Evolutionary conservation across 108 stramenopile genomes (phyloP).

Genomic region (Skeletonema costatum): DNA sequence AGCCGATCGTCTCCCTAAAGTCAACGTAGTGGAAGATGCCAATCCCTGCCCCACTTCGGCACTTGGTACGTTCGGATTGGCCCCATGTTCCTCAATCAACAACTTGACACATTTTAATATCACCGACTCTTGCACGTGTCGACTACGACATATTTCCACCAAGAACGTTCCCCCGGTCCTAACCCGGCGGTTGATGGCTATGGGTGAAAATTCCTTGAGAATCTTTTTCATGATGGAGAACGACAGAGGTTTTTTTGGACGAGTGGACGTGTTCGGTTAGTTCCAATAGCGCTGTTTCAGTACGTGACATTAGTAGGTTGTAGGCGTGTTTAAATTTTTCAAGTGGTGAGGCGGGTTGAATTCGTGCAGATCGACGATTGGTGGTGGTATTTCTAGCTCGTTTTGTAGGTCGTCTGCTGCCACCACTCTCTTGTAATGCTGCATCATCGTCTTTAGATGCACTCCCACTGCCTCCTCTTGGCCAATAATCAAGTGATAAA

Average conservation of each 20-base stretch:
- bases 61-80: slow-evolving; percentile 63
- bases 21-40: slow-evolving; percentile 1
- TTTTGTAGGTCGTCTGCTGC: slow-evolving; percentile 1
- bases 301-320: slow-evolving; percentile 39
- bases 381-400: slow-evolving; percentile 10
- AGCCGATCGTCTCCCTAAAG: slow-evolving; percentile 10
- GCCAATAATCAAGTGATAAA: slow-evolving; percentile 27
- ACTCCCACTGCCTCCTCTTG: background rate
- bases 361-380: slow-evolving; percentile 30
- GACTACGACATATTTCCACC: slow-evolving; percentile 77
- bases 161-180: slow-evolving; percentile 80
- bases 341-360: slow-evolving; percentile 39
- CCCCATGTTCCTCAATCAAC: slow-evolving; percentile 67
- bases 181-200: slow-evolving; percentile 67
- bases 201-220: slow-evolving; percentile 70
- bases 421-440: background rate
- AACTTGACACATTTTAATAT: slow-evolving; percentile 76
- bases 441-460: background rate
- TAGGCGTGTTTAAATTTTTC: slow-evolving; percentile 44
- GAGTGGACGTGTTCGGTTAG: slow-evolving; percentile 36
- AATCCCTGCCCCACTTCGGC: slow-evolving; percentile 41
- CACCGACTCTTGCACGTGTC: slow-evolving; percentile 55
- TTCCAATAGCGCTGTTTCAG: slow-evolving; percentile 39
- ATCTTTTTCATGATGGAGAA: slow-evolving; percentile 48
- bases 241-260: slow-evolving; percentile 52